Evolutionary conservation across 257 asterid species (phyloP).

Genomic region (Apocynum venetum): DNA sequence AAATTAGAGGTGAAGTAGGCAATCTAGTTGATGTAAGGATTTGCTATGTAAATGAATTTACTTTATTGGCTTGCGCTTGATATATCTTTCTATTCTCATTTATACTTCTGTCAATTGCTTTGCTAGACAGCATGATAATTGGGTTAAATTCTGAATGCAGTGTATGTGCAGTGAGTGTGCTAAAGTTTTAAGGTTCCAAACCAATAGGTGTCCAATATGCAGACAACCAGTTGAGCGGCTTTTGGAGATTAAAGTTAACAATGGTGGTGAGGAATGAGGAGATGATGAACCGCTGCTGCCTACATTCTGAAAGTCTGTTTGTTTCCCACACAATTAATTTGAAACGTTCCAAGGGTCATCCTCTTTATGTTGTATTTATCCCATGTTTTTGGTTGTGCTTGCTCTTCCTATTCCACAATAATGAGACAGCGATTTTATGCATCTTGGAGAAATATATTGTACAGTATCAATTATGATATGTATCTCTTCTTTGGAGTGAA

Average conservation of each 20-base stretch:
- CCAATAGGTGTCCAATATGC: conserved; percentile 95
- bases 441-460: conserved; percentile 15
- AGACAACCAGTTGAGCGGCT: conserved; percentile 98
- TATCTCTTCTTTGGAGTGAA: not conserved
- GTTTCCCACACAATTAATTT: not conserved
- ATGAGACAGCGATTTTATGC: conserved; percentile 31
- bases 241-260: conserved; percentile 83
- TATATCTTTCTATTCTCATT: not conserved
- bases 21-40: not conserved
- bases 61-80: not conserved
- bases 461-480: not conserved
- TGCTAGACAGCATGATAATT: not conserved
- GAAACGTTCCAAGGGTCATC: not conserved
- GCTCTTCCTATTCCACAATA: conserved; percentile 22
- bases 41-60: not conserved
- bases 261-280: conserved; percentile 53
- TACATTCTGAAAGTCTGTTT: conserved; percentile 36
- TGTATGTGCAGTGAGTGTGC: conserved; percentile 99
- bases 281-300: conserved; percentile 15
- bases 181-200: conserved; percentile 84
- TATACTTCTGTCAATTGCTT: not conserved
- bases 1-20: not conserved
- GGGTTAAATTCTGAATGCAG: conserved; percentile 41
- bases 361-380: not conserved
- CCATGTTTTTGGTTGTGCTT: conserved; percentile 14